Conservation (phyloP, 257 asterid genomes). For the Solanum pinnatisectum region DNA sequence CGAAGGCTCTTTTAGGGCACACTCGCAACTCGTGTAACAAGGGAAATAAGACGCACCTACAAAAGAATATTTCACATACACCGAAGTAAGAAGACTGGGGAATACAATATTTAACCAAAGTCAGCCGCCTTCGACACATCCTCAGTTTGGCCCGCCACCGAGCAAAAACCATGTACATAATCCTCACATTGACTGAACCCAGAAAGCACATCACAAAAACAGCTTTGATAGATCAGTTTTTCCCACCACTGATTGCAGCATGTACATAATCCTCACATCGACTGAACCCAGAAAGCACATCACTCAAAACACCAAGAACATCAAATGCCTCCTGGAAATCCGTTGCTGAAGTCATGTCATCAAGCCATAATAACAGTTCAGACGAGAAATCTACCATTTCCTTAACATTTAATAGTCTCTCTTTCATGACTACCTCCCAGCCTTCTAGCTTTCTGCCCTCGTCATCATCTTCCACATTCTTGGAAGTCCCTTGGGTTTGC, state of each 20-base stretch:
- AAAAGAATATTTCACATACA: slow-evolving; percentile 29
- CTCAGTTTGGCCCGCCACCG: slow-evolving; percentile 37
- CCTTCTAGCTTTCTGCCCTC: slow-evolving; percentile 51
- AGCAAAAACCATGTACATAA: slow-evolving; percentile 56
- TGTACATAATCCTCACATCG: slow-evolving; percentile 74
- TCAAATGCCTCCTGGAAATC: slow-evolving; percentile 89
- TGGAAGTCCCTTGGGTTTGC: slow-evolving; percentile 6
- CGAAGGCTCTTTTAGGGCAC: not conserved
- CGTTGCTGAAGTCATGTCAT: slow-evolving; percentile 58
- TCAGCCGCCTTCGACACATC: not conserved
- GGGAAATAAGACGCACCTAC: not conserved
- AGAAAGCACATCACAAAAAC: slow-evolving; percentile 45
- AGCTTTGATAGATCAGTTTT: slow-evolving; percentile 13
- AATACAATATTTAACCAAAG: slow-evolving; percentile 9
- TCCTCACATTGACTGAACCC: slow-evolving; percentile 59
- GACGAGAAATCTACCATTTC: slow-evolving; percentile 84
- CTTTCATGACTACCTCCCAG: slow-evolving; percentile 89
- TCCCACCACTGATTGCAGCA: slow-evolving; percentile 62
- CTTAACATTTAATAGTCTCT: slow-evolving; percentile 52
- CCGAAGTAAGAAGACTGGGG: slow-evolving; percentile 51
- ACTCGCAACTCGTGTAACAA: not conserved
- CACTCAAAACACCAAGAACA: slow-evolving; percentile 57
- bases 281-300: slow-evolving; percentile 50
- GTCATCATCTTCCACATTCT: slow-evolving; percentile 35
- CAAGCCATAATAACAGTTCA: slow-evolving; percentile 82